Base-by-base conservation (phyloP, 306 rosid genomes). In the Notholithocarpus densiflorus region DNA sequence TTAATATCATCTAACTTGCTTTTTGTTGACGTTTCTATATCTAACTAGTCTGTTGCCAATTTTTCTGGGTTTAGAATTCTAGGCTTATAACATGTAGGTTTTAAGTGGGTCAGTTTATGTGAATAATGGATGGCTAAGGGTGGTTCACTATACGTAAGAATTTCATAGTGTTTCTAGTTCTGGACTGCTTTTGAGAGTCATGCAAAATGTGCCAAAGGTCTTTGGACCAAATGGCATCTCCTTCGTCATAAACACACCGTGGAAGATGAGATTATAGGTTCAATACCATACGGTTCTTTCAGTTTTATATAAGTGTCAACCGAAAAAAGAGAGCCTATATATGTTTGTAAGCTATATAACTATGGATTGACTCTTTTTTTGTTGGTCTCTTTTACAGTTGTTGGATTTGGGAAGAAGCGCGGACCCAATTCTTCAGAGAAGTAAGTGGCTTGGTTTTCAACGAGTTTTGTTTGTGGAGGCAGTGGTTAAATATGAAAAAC, bases 351-450 rank as follows among this genome's bases (percentile, higher is more conserved):
- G 1, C 5, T 48, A 48, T 69, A 19, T 43, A 1, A 3, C 26
- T 1, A 21, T 45, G 2, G 57, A 12, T 21, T 43, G 56, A 21
- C 32, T 5, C 52, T 6, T 18, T 34, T 10, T 18, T 13, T 26
- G 20, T 56, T 56, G 62, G 18, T 18, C 9, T 17, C 45, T 11
- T 21, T 13, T 12, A 8, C 68, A 74, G 77, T 74, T 1, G 77
- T 74, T 56, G 77, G 66, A 56, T 74, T 74, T 45, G 77, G 77
- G 13, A 74, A 74, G 29, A 74, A 74, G 68, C 62, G 77, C 0
- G 77, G 77, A 4, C 77, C 77, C 51, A 74, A 74, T 31, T 74
- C 77, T 2, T 74, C 77, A n/a, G 77, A 74, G 77, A 74, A 74
- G 77, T 74, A 21, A 56, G 52, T 21, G 12, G 72, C 48, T 31